Base-by-base conservation (phyloP, 2,329 filamentous ascomycete species). In the Aspergillus viridinutans region DNA sequence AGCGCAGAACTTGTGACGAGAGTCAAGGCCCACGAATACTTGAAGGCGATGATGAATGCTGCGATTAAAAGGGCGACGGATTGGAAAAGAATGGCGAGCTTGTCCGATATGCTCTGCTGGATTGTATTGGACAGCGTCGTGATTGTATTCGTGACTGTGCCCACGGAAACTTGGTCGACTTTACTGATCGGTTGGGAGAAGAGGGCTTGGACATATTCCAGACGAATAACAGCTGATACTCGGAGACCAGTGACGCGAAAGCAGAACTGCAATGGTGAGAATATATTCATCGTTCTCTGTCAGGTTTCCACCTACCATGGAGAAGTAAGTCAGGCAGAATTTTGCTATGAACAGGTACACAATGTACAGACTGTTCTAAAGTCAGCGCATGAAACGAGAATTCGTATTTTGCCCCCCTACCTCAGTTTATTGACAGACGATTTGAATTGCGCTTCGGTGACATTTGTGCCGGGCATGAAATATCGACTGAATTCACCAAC, bases 401-500 rank as follows among this genome's bases (percentile, higher is more conserved):
- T n/a, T 12, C 5, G 14, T 28, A 2, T 9, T 7, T 1, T 26
- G 23, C 6, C 25, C 12, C 6, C 20, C 53, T 51, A 49, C 62
- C 60, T 63, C 42, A 57, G 70, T 75, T 75, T 70, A 58, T 78
- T 78, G 45, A 86, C 76, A n/a, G 78, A 68, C 2, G 72, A 64
- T 52, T 80, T 77, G 64, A 86, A 87, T 7, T 77, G 67, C 1
- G 72, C 73, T 21, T 80, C 74, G 1, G 75, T 78, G 35, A 78
- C 67, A 3, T 59, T 58, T 2, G 76, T 77, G 63, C 25, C 69
- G 50, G 14, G 78, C 0, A 72, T 72, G 55, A 81, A 82, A 66
- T 85, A 87, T n/a, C 74, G 70, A 53, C 80, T 83, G 62, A 87
- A 86, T 8, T 78, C 73, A 7, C 81, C 81, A 49, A 85, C 78